Conservation (phyloP, 768 basidiomycete species). For the Neoboletus magnificus region DNA sequence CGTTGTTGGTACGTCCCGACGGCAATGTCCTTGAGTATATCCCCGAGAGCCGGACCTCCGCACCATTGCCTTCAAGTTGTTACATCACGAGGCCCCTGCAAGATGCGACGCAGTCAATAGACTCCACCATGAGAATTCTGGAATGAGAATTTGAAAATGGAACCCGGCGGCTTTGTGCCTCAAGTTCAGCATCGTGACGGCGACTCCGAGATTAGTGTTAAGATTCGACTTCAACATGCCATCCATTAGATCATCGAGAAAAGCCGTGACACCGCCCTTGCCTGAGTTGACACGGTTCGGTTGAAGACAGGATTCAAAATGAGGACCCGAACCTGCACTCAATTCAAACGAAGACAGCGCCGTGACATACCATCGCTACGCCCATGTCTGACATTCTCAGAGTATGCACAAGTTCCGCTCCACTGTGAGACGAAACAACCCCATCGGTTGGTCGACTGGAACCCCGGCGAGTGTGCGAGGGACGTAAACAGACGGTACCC, state of each 20-base stretch:
- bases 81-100: slow-evolving; percentile 3
- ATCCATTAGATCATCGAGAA: neutral
- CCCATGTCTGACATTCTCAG: neutral
- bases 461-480: neutral
- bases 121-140: neutral
- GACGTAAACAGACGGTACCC: slow-evolving; percentile 9
- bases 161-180: neutral
- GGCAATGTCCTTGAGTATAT: neutral
- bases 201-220: neutral
- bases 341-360: neutral
- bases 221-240: neutral
- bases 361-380: neutral
- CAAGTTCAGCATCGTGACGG: neutral
- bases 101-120: neutral
- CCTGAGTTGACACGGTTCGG: neutral
- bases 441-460: neutral
- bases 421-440: slow-evolving; percentile 5
- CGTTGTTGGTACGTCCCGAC: neutral
- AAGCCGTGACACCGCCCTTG: neutral
- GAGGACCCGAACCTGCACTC: neutral
- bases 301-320: neutral
- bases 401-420: slow-evolving; percentile 9
- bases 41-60: neutral
- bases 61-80: neutral
- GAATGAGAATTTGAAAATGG: neutral